Conservation (phyloP, 1,139 yeast species). For the Pichia cactophila region DNA sequence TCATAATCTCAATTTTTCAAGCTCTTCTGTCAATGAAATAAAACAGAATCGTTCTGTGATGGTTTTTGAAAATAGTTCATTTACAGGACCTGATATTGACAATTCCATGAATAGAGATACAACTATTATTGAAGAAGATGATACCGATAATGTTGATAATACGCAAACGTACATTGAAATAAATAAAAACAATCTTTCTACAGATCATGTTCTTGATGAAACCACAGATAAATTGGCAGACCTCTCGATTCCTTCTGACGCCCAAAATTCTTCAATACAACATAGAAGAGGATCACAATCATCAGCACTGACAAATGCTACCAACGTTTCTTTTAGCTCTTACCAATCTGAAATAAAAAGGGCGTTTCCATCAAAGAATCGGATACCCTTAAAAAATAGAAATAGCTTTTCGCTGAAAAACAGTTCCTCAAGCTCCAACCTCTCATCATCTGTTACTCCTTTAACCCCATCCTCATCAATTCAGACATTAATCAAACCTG, state of each 20-base stretch:
- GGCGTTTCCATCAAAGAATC: background rate
- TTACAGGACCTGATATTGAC: background rate
- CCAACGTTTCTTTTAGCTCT: background rate
- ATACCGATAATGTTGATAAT: background rate
- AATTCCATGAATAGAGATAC: background rate
- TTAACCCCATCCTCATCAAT: background rate
- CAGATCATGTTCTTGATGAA: background rate
- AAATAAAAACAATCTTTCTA: background rate
- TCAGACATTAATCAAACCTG: constrained; percentile 19
- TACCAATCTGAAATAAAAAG: background rate
- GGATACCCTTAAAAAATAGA: background rate
- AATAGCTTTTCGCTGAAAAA: background rate
- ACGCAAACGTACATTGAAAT: background rate
- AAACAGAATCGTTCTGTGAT: background rate
- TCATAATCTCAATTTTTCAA: background rate
- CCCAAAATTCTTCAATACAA: background rate
- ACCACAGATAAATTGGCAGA: background rate
- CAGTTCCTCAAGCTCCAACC: background rate
- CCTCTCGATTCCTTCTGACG: background rate
- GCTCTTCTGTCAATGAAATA: background rate
- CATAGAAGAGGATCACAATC: constrained; percentile 2
- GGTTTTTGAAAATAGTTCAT: background rate
- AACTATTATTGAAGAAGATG: background rate
- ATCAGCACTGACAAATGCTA: background rate
- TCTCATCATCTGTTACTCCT: background rate